Base-by-base conservation (phyloP, 2,329 filamentous ascomycete species). In the Didymellaceae sp. region DNA sequence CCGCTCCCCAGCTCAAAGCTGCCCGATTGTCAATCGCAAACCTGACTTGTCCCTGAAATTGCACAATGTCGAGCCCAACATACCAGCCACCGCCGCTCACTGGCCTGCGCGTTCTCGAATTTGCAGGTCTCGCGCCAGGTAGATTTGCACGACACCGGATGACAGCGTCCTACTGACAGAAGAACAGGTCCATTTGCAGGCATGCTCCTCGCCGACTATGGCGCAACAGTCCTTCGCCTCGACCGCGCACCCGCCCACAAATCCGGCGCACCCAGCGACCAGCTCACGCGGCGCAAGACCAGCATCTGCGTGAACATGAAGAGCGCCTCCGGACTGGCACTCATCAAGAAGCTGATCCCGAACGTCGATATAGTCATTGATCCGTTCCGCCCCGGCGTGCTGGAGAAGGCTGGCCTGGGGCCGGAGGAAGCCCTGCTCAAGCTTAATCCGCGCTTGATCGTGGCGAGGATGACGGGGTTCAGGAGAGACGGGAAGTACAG, bases 381-480 rank as follows among this genome's bases (percentile, higher is more conserved):
- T 72, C 93, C 94, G 0, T 97, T 91, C 78, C 89, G 93, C 0
- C 93, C 93, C 0, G 91, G 91, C 26, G 90, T 97, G 1, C 82
- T 97, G 2, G 93, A 97, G 75, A 89, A 87, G 42, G 83, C 93
- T 8, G 88, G 88, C 0, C 82, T 97, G 1, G 86, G 85, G 0
- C 93, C 93, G 0, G 74, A 79, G 6, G 80, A 82, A 0, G 82
- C 83, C 1, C 79, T 97, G 6, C 76, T 85, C 21, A 77, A 75
- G 18, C 68, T 82, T 14, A 96, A 97, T 72, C 88, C 87, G 9
- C 79, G 86, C 0, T 77, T 97, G 2, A 85, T 97, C 45, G 86
- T 96, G 48, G 91, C 84, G 6, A 86, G 93, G 31, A 88, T 97
- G 83, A 94, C 91, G 2, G 93, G 93, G 0, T 97, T 97, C 73